Evolutionary conservation across 257 asterid species (phyloP), one percentile per base, ranked within the genome.

Genomic region (Solanum commersonii): DNA sequence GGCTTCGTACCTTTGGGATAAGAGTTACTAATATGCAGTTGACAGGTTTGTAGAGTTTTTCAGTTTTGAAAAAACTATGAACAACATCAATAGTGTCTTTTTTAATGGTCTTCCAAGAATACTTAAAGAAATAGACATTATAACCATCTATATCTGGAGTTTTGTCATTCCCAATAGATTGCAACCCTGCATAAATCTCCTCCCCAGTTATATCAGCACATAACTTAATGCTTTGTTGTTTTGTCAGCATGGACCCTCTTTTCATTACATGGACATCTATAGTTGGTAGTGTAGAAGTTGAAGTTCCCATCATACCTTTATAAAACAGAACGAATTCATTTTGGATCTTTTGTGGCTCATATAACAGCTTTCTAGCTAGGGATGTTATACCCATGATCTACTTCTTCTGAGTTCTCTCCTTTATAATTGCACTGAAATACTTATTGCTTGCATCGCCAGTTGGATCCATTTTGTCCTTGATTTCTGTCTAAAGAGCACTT

Each of bases 381-480:
- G 59, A 14, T 5, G 22, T 49, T 4, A 15, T 15, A 15, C 22
- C 10, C 0, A 0, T 20, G 11, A 20, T 3, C 2, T 59, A 1
- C 5, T 59, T 59, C 2, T 20, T 1, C 4, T 59, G 25, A 3
- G 12, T 59, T 59, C 5, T 59, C 12, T 59, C 5, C 5, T 59
- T 16, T 6, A 59, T 59, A 8, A 59, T 8, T 6, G 5, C 67
- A 20, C 23, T 8, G 5, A 59, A 59, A 3, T 59, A 59, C 2
- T 59, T 59, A 7, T 20, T 59, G 0, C 3, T 59, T 6, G 67
- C n/a, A 22, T 59, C 25, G 2, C 11, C 1, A 1, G 4, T 20
- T 59, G 67, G 8, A 59, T 59, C 25, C 11, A 59, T 8, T 20
- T 20, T 7, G 12, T 20, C 23, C 67, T 59, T 59, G 12, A 59